Evolutionary conservation across 163 green algal genomes (phyloP).

Genomic region (Chlamydomonas reinhardtii): DNA sequence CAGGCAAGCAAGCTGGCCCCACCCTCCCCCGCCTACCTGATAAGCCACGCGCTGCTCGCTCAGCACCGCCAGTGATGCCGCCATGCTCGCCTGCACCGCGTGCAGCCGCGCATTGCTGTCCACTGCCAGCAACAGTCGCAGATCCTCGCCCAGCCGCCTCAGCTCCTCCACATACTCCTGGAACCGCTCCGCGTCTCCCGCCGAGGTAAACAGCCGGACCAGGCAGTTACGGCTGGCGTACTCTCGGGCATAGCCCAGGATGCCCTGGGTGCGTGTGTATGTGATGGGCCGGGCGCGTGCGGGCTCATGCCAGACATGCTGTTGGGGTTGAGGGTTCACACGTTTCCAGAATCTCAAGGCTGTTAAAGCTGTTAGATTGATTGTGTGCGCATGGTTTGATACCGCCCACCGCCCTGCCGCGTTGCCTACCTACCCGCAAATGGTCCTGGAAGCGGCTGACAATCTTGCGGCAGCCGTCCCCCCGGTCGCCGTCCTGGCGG

Average conservation of each 20-base stretch:
- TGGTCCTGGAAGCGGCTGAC: background rate
- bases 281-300: too few species aligned
- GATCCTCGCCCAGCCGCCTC: background rate
- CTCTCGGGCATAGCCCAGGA: conserved; percentile 1
- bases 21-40: too few species aligned
- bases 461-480: background rate
- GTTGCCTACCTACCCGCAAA: conserved; percentile 9
- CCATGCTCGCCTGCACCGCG: background rate
- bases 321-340: too few species aligned
- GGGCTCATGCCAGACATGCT: too few species aligned
- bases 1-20: too few species aligned
- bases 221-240: conserved; percentile 20
- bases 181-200: background rate
- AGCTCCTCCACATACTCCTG: background rate
- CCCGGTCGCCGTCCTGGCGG: background rate
- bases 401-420: background rate
- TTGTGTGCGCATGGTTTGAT: too few species aligned
- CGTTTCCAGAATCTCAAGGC: too few species aligned
- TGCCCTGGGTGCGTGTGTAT: background rate
- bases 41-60: background rate
- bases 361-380: too few species aligned
- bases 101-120: conserved; percentile 24
- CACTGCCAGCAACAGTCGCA: background rate
- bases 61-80: background rate
- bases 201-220: background rate